phyloP scores from a whole-genome alignment of 768 basidiomycete genomes.

The Leccinum arenicola region DNA sequence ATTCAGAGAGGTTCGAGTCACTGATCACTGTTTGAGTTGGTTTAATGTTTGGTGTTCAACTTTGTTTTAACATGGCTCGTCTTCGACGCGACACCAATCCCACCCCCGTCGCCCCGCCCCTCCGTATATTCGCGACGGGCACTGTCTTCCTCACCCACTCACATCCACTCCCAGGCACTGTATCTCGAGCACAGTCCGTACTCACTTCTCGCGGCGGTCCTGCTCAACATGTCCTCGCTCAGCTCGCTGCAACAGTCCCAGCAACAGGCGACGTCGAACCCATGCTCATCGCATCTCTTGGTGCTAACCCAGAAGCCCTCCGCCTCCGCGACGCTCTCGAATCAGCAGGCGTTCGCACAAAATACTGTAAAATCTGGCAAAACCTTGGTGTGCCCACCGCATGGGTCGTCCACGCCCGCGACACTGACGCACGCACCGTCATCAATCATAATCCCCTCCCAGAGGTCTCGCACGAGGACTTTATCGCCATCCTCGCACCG shows the following conservation, averaged over 20 bases:
- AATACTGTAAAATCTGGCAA: constrained; percentile 73
- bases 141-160: no score
- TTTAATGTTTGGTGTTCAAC: not conserved
- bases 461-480: no score
- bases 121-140: constrained; percentile 20
- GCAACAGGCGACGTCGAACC: constrained; percentile 38
- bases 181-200: constrained; percentile 58
- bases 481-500: no score
- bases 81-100: constrained; percentile 26
- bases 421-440: no score
- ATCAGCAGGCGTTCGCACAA: constrained; percentile 62
- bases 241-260: no score
- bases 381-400: constrained; percentile 73
- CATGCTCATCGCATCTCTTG: constrained; percentile 70
- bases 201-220: constrained; percentile 67
- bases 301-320: constrained; percentile 66
- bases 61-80: constrained; percentile 23
- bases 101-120: constrained; percentile 19
- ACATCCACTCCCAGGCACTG: no score
- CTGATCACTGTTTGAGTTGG: no score
- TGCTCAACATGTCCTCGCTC: constrained; percentile 64
- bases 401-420: no score
- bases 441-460: no score
- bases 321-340: constrained; percentile 65
- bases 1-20: no score